Evolutionary conservation across 108 stramenopile species (phyloP), one percentile per base, ranked within the genome.

Genomic region (Cyclotella cryptica): DNA sequence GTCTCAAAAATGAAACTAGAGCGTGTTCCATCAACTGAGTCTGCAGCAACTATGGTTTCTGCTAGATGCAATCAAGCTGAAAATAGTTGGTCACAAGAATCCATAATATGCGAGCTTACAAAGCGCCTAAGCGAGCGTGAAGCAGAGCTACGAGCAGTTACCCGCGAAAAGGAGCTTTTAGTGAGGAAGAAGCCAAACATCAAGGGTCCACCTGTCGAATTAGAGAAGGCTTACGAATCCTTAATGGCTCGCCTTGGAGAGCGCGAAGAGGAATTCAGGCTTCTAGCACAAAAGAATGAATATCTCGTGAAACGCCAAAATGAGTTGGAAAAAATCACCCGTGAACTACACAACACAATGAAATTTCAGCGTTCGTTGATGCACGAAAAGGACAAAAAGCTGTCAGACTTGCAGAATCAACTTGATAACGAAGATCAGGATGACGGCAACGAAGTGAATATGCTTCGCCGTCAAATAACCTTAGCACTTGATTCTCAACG

Each of bases 211-310:
- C 14, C 60, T n/a, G 44, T 18, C 45, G 67, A 60, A 47, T 39
- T 49, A 10, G 47, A 35, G 41, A 28, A 35, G 46, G 76, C 67
- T 1, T 69, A 77, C n/a, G 76, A 69, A 51, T 46, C 57, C 18
- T 45, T 69, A 11, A 51, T 69, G 67, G 35, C 66, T 26, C 76
- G 69, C 60, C 39, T 72, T 40, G 66, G 41, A 22, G 63, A 69
- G 41, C 65, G 72, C 24, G 53, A 53, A 28, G 42, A 65, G 43
- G 47, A 52, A 40, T 52, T 64, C 47, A 51, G 52, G 10, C 27
- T 13, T 29, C 2, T 57, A 19, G 47, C 69, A 17, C 29, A 39
- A 11, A 71, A 58, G 24, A 55, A 71, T 58, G 69, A 57, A 22
- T 8, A 39, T 5, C 43, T 71, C 22, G 12, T 57, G 24, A 54